Conservation (phyloP, 805 yeast genomes). For the Hanseniaspora hatyaiensis region DNA sequence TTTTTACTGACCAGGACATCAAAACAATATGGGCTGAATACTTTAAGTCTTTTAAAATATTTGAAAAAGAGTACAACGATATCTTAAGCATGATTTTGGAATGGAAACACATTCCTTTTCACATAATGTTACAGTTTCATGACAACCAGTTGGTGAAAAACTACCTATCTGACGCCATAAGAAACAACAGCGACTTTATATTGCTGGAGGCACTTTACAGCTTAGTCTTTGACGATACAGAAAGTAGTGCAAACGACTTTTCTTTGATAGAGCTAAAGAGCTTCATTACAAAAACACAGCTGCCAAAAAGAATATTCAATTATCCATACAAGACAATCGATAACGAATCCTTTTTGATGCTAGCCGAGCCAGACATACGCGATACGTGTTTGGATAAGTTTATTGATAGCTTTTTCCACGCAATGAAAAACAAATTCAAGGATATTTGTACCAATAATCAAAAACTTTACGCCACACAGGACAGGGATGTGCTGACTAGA, state of each 20-base stretch:
- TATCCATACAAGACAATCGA: constrained; percentile 7
- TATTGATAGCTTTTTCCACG: not conserved
- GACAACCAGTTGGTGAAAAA: constrained; percentile 5
- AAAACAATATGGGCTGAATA: constrained; percentile 25
- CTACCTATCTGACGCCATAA: not conserved
- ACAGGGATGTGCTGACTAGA: not conserved
- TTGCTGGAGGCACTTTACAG: not conserved
- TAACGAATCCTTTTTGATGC: not conserved
- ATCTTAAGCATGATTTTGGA: not conserved
- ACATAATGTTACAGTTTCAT: not conserved
- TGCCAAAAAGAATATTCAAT: not conserved
- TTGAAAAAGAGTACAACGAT: constrained; percentile 14
- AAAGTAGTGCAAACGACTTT: too few relatives aligned
- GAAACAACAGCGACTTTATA: constrained; percentile 1
- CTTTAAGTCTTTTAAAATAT: constrained; percentile 16
- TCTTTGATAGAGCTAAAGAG: not conserved
- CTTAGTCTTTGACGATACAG: too few relatives aligned
- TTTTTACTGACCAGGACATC: constrained; percentile 23
- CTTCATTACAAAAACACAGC: not conserved
- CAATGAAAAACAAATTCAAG: not conserved
- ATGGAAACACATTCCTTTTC: not conserved
- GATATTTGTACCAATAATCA: not conserved
- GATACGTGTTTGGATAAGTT: not conserved
- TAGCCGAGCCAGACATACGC: not conserved
- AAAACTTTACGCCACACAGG: too few relatives aligned